Conservation (phyloP, 805 yeast genomes). For the Candida succiphila region DNA sequence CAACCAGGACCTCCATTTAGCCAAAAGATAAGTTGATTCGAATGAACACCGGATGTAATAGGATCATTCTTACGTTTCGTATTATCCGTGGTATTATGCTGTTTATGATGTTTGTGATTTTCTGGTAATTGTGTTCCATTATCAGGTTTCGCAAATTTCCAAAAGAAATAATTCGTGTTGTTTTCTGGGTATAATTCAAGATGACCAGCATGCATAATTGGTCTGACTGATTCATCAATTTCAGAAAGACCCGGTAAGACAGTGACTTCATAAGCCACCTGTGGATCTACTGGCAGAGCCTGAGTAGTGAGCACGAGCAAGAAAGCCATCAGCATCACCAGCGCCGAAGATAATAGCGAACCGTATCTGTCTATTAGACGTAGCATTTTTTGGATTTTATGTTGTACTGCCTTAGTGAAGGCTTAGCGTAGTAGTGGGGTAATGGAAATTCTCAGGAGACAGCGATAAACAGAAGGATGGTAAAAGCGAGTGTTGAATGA, state of each 20-base stretch:
- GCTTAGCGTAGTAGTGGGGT: no score
- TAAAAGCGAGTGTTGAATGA: no score
- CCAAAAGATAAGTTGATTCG: constrained; percentile 56
- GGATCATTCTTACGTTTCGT: neutral
- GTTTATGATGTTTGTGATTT: neutral
- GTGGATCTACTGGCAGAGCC: neutral
- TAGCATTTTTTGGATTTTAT: no score
- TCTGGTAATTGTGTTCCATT: neutral
- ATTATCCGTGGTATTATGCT: neutral
- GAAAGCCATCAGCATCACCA: neutral
- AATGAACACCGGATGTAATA: neutral
- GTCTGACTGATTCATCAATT: constrained; percentile 20
- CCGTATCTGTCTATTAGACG: neutral
- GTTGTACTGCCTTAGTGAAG: no score
- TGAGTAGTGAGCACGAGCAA: neutral
- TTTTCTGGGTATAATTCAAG: constrained; percentile 44
- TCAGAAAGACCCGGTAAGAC: constrained; percentile 18
- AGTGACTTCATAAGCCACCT: constrained; percentile 9
- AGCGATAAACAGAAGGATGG: no score
- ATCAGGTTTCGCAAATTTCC: constrained; percentile 46
- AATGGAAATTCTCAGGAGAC: no score
- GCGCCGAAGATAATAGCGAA: neutral
- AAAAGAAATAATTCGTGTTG: constrained; percentile 60
- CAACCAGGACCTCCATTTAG: constrained; percentile 98
- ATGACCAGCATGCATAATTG: constrained; percentile 59